phyloP scores from a whole-genome alignment of 2,329 filamentous ascomycete species.

The Ceratocystis papillata region DNA sequence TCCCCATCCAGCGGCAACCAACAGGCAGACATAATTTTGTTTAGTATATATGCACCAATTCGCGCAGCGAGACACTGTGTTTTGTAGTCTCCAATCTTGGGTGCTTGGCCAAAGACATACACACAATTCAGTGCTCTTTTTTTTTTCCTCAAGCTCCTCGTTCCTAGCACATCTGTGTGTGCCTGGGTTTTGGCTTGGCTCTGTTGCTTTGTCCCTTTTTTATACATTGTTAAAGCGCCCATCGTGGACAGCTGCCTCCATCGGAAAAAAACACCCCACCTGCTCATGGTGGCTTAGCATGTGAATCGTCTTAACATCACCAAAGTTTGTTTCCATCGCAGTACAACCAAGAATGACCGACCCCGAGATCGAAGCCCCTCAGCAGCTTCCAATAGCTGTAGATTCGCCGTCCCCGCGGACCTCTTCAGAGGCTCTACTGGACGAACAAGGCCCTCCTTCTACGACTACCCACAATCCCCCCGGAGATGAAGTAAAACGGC shows the following conservation, averaged over 20 bases:
- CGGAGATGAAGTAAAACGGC: background rate
- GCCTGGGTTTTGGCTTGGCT: background rate
- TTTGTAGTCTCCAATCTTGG: background rate
- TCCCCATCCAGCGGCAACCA: background rate
- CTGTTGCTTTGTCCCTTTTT: constrained; percentile 2
- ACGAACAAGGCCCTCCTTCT: background rate
- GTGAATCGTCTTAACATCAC: background rate
- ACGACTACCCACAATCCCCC: background rate
- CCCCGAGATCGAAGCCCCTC: background rate
- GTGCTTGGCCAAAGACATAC: background rate
- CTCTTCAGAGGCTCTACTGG: background rate
- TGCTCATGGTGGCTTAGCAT: background rate
- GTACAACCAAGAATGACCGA: constrained; percentile 1
- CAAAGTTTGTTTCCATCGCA: background rate
- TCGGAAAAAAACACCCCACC: background rate
- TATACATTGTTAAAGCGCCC: background rate
- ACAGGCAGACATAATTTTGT: background rate
- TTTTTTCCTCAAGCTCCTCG: background rate
- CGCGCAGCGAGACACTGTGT: background rate
- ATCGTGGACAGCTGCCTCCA: background rate
- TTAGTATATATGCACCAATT: background rate
- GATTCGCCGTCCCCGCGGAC: background rate
- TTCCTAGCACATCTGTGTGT: no score
- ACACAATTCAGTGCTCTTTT: background rate
- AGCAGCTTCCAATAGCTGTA: background rate